Percentiles rank a stretch among this genome's conserved stretches.
Evolutionary conservation across 2,329 filamentous ascomycete species (phyloP).

Genomic region (Colletotrichum tofieldiae): DNA sequence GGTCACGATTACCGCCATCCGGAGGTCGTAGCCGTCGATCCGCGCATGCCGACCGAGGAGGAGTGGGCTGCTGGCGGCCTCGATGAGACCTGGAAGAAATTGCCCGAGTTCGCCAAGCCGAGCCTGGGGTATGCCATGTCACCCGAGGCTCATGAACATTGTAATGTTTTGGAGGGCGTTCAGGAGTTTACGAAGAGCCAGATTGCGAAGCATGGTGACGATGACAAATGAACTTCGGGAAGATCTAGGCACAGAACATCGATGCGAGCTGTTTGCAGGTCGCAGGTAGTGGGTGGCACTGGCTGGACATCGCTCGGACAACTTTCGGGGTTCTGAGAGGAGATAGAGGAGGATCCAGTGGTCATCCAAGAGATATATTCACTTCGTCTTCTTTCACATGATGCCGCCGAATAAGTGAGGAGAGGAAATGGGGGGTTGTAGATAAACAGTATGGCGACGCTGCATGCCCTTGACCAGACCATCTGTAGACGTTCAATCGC

Average conservation of each 20-base stretch:
- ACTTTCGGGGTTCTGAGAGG: background rate
- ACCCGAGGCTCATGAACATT: slow-evolving; percentile 13
- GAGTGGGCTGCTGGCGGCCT: slow-evolving; percentile 39
- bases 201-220: background rate
- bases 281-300: background rate
- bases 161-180: background rate
- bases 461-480: background rate
- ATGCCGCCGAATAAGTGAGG: background rate
- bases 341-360: background rate
- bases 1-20: slow-evolving; percentile 58
- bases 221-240: background rate
- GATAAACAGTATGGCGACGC: background rate
- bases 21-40: slow-evolving; percentile 51
- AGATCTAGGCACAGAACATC: background rate
- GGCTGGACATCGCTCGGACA: background rate
- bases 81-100: slow-evolving; percentile 51
- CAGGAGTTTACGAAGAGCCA: background rate
- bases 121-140: slow-evolving; percentile 42
- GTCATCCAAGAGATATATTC: background rate
- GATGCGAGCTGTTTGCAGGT: background rate
- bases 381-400: background rate
- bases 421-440: background rate
- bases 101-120: slow-evolving; percentile 52
- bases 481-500: background rate
- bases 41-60: slow-evolving; percentile 25